Percentiles rank a stretch among this genome's conserved stretches.
These are phyloP conservation scores for Trematosphaeria pertusa DNA, from an alignment of 2,329 filamentous ascomycete genomes.

Conservation along the genomic window DNA sequence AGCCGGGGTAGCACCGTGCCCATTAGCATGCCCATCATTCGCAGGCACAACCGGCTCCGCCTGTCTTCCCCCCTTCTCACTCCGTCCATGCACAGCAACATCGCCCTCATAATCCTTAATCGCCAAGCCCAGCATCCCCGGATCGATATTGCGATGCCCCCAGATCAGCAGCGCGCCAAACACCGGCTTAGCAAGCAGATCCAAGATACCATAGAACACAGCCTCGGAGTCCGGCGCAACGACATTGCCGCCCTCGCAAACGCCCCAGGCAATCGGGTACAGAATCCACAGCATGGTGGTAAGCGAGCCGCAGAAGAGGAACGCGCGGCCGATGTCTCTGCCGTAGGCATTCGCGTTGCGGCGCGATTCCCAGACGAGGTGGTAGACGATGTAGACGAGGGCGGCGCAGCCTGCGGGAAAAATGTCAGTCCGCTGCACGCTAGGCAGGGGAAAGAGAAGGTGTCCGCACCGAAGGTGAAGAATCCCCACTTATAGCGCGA, in stretches of 20 bases:
- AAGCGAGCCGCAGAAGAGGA: conserved; percentile 63
- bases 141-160: conserved; percentile 69
- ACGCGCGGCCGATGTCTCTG: conserved; percentile 60
- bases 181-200: conserved; percentile 68
- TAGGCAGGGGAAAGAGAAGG: conserved; percentile 3
- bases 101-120: conserved; percentile 58
- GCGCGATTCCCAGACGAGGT: conserved; percentile 64
- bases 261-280: conserved; percentile 68
- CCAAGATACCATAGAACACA: conserved; percentile 72
- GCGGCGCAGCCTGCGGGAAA: conserved; percentile 43
- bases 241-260: conserved; percentile 69
- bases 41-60: too few relatives aligned
- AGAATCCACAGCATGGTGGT: conserved; percentile 69
- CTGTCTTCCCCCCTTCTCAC: too few relatives aligned
- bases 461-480: conserved; percentile 61
- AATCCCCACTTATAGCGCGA: conserved; percentile 74
- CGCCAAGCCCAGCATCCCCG: conserved; percentile 61
- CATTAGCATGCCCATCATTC: too few relatives aligned
- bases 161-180: conserved; percentile 68
- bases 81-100: conserved; percentile 29
- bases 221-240: conserved; percentile 72
- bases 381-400: conserved; percentile 67
- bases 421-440: neutral
- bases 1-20: too few relatives aligned
- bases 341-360: conserved; percentile 64